These are phyloP conservation scores for Hydnomerulius pinastri DNA, from an alignment of 768 basidiomycete genomes.

Conservation along the genomic window DNA sequence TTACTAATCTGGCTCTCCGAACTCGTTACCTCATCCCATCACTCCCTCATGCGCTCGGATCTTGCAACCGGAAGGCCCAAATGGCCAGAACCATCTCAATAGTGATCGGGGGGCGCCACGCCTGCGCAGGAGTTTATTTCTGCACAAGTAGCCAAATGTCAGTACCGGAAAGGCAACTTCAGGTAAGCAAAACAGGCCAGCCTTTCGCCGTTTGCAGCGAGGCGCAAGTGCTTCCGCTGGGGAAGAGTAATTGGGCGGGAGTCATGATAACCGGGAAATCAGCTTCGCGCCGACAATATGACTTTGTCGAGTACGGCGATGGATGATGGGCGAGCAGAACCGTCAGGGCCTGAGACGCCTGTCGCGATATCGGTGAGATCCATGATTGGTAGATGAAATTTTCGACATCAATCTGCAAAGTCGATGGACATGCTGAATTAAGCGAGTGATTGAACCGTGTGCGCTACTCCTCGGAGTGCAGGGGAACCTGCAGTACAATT, in stretches of 20 bases:
- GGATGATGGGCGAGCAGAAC: neutral
- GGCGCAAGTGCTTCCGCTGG: neutral
- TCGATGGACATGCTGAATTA: neutral
- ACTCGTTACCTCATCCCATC: constrained; percentile 2
- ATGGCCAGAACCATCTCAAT: constrained; percentile 1
- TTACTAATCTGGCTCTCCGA: constrained; percentile 20
- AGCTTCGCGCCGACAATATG: constrained; percentile 13
- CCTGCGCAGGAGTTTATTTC: neutral
- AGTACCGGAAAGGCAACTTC: neutral
- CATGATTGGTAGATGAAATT: constrained; percentile 7
- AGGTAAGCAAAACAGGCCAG: neutral
- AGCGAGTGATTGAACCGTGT: constrained; percentile 1
- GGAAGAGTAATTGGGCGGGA: neutral
- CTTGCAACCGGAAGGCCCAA: neutral
- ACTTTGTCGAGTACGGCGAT: constrained; percentile 18
- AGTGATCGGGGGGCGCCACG: constrained; percentile 23
- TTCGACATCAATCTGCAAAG: constrained; percentile 25
- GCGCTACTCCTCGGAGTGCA: constrained; percentile 28
- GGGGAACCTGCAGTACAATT: constrained; percentile 1
- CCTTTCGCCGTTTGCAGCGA: neutral
- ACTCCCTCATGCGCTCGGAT: neutral
- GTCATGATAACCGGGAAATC: constrained; percentile 7
- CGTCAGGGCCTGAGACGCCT: constrained; percentile 6
- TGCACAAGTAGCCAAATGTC: neutral
- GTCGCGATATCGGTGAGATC: constrained; percentile 8